phyloP scores from a whole-genome alignment of 208 protist genomes.

The Leishmania lainsoni region DNA sequence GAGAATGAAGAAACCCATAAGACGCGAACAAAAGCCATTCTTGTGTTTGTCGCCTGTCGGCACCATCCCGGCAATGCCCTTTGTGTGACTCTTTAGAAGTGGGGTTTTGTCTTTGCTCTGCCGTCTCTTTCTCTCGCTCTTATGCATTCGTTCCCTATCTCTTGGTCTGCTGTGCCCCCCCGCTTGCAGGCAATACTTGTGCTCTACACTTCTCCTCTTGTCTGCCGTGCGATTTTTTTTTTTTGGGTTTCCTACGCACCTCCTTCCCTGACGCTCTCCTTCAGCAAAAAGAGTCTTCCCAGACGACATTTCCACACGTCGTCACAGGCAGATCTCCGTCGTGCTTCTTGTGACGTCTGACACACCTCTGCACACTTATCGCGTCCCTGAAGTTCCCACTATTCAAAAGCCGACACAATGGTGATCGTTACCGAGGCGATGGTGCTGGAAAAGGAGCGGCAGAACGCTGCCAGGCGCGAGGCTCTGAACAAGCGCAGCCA shows the following conservation, averaged over 20 bases:
- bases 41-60: not conserved
- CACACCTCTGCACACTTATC: not conserved
- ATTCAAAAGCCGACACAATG: constrained; percentile 1
- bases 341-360: not conserved
- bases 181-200: not conserved
- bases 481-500: constrained; percentile 41
- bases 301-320: not conserved
- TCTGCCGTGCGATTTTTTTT: not conserved
- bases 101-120: not conserved
- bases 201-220: not conserved
- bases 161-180: not conserved
- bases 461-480: constrained; percentile 55
- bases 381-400: not conserved
- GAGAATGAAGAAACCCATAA: not conserved
- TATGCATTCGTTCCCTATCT: constrained; percentile 12
- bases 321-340: not conserved
- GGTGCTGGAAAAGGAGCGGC: constrained; percentile 76
- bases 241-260: not conserved
- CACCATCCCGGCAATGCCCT: not conserved
- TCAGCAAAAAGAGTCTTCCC: not conserved
- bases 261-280: not conserved
- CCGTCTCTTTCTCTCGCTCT: not conserved
- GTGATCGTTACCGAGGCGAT: constrained; percentile 59
- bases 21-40: not conserved
- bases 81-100: not conserved